phyloP scores from a whole-genome alignment of 768 basidiomycete species.

The Rhodosporidiobolus sp. region DNA sequence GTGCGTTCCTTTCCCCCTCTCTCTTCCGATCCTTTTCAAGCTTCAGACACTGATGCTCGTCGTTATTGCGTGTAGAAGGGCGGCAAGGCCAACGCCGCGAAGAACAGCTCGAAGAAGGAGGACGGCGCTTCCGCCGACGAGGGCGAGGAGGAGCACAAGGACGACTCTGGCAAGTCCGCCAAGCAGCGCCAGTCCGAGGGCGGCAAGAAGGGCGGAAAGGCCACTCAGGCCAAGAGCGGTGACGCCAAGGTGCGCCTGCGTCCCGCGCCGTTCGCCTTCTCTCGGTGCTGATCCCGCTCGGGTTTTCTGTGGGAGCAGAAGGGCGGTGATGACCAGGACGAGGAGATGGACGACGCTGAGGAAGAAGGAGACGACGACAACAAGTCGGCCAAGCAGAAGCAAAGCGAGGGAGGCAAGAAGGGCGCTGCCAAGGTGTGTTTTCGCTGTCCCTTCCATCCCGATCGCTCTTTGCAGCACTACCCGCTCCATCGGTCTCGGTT shows the following conservation, averaged over 20 bases:
- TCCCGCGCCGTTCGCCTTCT: background rate
- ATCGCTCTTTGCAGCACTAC: background rate
- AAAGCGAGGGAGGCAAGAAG: constrained; percentile 15
- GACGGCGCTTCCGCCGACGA: background rate
- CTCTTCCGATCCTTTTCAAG: background rate
- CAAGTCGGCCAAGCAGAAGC: background rate
- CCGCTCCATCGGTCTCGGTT: background rate
- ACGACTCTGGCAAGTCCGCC: background rate
- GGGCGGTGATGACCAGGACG: background rate
- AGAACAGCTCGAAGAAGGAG: background rate
- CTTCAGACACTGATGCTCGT: background rate
- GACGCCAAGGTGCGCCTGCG: no score
- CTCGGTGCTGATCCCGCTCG: background rate
- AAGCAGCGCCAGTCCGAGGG: constrained; percentile 12
- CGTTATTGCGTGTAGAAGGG: constrained; percentile 1
- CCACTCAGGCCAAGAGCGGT: no score
- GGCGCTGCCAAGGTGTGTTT: constrained; percentile 23
- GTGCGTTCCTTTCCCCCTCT: background rate
- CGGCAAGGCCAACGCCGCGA: background rate
- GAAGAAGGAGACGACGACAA: background rate
- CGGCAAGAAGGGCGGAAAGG: constrained; percentile 10
- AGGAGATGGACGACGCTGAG: background rate
- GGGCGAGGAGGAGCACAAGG: background rate
- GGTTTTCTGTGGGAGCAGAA: background rate
- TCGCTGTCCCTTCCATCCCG: background rate